phyloP scores from a whole-genome alignment of 257 asterid genomes.

The Euphrasia confusa region DNA sequence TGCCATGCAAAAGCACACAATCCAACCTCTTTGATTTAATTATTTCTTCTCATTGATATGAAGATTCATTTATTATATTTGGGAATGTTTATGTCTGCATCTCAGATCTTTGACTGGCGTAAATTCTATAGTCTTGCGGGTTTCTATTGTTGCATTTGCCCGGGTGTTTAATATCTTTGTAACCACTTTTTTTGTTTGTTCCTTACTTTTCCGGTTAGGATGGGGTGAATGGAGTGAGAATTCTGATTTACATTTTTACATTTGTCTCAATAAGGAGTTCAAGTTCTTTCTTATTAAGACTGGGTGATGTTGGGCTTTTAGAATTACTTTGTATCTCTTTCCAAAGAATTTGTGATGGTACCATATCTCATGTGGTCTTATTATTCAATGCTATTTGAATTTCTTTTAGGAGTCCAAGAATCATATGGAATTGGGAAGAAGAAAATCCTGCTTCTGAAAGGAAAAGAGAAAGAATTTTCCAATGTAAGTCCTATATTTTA shows the following conservation, averaged over 20 bases:
- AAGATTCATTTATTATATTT: background rate
- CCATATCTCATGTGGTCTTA: conserved; percentile 16
- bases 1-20: background rate
- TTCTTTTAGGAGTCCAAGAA: conserved; percentile 34
- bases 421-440: conserved; percentile 57
- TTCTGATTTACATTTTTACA: too few relatives aligned
- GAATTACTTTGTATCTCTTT: background rate
- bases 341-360: conserved; percentile 11
- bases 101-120: conserved; percentile 7
- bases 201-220: background rate
- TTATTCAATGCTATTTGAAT: conserved; percentile 21
- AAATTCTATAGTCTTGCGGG: background rate
- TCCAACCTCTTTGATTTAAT: conserved; percentile 8
- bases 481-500: conserved; percentile 38
- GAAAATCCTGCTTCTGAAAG: conserved; percentile 73
- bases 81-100: background rate
- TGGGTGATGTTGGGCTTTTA: conserved; percentile 1
- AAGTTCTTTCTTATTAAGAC: background rate
- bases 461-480: conserved; percentile 71
- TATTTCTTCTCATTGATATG: background rate
- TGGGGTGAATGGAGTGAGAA: background rate
- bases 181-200: background rate
- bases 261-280: background rate
- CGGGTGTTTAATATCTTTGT: conserved; percentile 2
- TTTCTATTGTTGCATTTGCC: conserved; percentile 3